Conservation (phyloP, 2,329 filamentous ascomycete species). For the Macrophomina tecta region DNA sequence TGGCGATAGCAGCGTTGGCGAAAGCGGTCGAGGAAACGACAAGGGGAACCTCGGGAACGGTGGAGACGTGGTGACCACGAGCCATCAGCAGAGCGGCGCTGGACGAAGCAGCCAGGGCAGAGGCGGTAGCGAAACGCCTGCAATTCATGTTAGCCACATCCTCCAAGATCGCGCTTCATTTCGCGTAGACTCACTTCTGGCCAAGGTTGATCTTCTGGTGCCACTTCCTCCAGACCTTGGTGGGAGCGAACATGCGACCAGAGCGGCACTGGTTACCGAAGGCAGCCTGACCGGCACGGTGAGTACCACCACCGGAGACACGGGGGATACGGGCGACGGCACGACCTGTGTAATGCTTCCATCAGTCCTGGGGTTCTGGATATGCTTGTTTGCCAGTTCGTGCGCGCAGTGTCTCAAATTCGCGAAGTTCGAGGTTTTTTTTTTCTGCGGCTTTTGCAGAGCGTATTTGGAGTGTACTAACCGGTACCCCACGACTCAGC, state of each 20-base stretch:
- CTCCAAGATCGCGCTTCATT: slow-evolving; percentile 30
- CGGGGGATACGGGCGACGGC: slow-evolving; percentile 99
- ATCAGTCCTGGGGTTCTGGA: slow-evolving; percentile 16
- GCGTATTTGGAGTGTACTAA: slow-evolving; percentile 59
- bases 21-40: slow-evolving; percentile 93
- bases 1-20: slow-evolving; percentile 76
- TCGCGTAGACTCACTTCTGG: slow-evolving; percentile 74
- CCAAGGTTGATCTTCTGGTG: slow-evolving; percentile 99
- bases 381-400: background rate
- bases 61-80: slow-evolving; percentile 93
- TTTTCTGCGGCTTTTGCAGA: slow-evolving; percentile 33
- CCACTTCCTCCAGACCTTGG: slow-evolving; percentile 99
- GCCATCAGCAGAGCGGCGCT: slow-evolving; percentile 93
- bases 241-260: slow-evolving; percentile 99
- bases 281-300: slow-evolving; percentile 99
- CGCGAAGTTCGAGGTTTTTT: slow-evolving; percentile 21
- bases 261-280: slow-evolving; percentile 99
- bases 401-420: slow-evolving; percentile 25
- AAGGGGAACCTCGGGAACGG: slow-evolving; percentile 93
- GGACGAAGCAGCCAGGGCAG: slow-evolving; percentile 94
- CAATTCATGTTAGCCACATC: slow-evolving; percentile 34
- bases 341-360: slow-evolving; percentile 69
- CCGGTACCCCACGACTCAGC: slow-evolving; percentile 99
- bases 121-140: slow-evolving; percentile 96
- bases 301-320: slow-evolving; percentile 99